Conservation (phyloP, 2,329 filamentous ascomycete genomes). For the Monilinia aucupariae region DNA sequence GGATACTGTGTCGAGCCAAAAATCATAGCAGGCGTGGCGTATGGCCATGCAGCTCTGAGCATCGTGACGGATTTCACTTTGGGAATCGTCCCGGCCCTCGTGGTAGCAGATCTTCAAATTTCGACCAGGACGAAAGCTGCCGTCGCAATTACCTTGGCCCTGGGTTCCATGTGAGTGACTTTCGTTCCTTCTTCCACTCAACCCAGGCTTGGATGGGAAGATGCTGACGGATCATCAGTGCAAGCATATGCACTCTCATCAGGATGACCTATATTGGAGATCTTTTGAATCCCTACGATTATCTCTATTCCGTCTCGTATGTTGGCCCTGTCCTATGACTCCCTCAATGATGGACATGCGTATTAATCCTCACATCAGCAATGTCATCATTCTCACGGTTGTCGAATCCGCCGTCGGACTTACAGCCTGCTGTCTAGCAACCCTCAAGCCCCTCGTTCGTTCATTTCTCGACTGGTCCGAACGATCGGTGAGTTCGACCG, state of each 20-base stretch:
- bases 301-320: slow-evolving; percentile 28
- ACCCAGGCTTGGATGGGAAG: neutral
- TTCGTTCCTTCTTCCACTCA: neutral
- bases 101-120: slow-evolving; percentile 40
- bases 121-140: slow-evolving; percentile 37
- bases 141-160: slow-evolving; percentile 30
- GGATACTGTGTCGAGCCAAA: slow-evolving; percentile 33
- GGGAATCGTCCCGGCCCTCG: slow-evolving; percentile 38
- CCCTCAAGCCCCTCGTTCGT: slow-evolving; percentile 28
- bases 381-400: slow-evolving; percentile 20
- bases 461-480: slow-evolving; percentile 22
- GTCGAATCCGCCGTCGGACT: slow-evolving; percentile 29
- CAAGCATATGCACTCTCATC: slow-evolving; percentile 30
- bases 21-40: slow-evolving; percentile 34
- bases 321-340: slow-evolving; percentile 21
- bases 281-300: slow-evolving; percentile 24
- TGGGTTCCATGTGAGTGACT: slow-evolving; percentile 38
- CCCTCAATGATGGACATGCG: too few relatives aligned
- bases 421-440: slow-evolving; percentile 25
- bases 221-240: slow-evolving; percentile 20
- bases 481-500: neutral
- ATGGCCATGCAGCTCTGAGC: slow-evolving; percentile 38
- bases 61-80: slow-evolving; percentile 38
- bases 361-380: neutral
- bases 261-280: slow-evolving; percentile 29